Percentiles rank a stretch among this genome's conserved stretches.
phyloP scores from a whole-genome alignment of 306 rosid species.

The Begonia masoniana region DNA sequence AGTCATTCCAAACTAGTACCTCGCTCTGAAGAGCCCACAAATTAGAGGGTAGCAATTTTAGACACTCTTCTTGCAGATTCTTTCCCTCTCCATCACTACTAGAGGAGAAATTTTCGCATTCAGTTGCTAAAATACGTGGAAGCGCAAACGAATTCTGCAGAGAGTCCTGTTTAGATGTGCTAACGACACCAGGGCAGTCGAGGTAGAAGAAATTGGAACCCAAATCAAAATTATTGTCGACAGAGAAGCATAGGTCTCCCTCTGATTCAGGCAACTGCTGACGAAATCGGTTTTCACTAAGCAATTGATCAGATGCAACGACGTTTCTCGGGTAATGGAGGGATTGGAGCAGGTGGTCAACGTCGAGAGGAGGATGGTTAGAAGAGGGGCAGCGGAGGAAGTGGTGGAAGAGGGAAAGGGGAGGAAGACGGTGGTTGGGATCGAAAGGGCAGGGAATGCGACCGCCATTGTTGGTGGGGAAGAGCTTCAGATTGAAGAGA shows the following conservation, averaged over 20 bases:
- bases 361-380: slow-evolving; percentile 10
- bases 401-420: slow-evolving; percentile 47
- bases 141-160: slow-evolving; percentile 28
- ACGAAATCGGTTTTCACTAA: slow-evolving; percentile 3
- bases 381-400: slow-evolving; percentile 52
- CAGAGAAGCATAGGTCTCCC: slow-evolving; percentile 39
- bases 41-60: slow-evolving; percentile 49
- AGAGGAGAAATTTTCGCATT: slow-evolving; percentile 21
- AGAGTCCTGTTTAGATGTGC: slow-evolving; percentile 18
- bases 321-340: slow-evolving; percentile 47
- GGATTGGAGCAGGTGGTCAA: slow-evolving; percentile 13
- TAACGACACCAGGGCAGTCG: slow-evolving; percentile 54
- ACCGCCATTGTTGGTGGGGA: slow-evolving; percentile 9
- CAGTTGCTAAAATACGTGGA: slow-evolving; percentile 39
- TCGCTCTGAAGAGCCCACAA: slow-evolving; percentile 31
- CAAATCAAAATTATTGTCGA: slow-evolving; percentile 19
- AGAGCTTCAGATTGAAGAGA: slow-evolving; percentile 25
- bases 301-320: slow-evolving; percentile 7
- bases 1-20: slow-evolving; percentile 45
- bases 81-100: not conserved
- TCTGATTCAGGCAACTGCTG: slow-evolving; percentile 13
- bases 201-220: slow-evolving; percentile 43
- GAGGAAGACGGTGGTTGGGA: slow-evolving; percentile 44
- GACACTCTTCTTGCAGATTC: slow-evolving; percentile 1
- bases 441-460: slow-evolving; percentile 40